Conservation (phyloP, 176 grass and related monocot species). For the Ananas comosus region DNA sequence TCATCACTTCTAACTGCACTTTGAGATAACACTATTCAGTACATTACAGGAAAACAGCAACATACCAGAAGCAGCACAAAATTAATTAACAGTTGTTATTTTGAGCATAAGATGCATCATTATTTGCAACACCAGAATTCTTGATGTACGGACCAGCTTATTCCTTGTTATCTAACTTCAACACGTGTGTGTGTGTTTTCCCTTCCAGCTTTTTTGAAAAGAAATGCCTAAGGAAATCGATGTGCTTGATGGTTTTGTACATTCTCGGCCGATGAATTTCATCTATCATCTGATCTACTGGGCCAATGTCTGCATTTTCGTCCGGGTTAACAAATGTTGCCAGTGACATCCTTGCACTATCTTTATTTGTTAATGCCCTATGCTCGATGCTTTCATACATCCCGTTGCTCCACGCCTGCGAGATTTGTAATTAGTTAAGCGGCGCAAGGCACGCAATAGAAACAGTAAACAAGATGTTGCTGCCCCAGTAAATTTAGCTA, state of each 20-base stretch:
- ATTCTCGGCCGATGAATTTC: neutral
- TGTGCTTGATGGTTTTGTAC: neutral
- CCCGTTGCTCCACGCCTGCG: slow-evolving; percentile 8
- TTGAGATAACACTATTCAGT: no score
- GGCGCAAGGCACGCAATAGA: neutral
- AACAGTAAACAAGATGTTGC: neutral
- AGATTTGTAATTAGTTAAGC: neutral
- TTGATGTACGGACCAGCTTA: neutral
- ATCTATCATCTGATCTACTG: slow-evolving; percentile 10
- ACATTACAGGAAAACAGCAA: no score
- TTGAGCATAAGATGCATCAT: neutral
- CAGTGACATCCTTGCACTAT: neutral
- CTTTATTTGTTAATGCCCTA: slow-evolving; percentile 4
- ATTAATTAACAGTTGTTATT: no score
- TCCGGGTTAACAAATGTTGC: slow-evolving; percentile 1
- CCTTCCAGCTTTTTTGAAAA: slow-evolving; percentile 4
- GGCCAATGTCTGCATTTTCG: slow-evolving; percentile 7
- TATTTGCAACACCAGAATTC: neutral
- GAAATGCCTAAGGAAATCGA: neutral
- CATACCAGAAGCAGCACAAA: no score
- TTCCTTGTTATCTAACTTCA: neutral
- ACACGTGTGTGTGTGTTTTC: neutral
- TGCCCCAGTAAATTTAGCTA: neutral
- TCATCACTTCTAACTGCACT: no score
- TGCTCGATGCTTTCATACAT: neutral